Evolutionary conservation across 345 rosid genomes (phyloP).

Genomic region (Nephelium lappaceum): DNA sequence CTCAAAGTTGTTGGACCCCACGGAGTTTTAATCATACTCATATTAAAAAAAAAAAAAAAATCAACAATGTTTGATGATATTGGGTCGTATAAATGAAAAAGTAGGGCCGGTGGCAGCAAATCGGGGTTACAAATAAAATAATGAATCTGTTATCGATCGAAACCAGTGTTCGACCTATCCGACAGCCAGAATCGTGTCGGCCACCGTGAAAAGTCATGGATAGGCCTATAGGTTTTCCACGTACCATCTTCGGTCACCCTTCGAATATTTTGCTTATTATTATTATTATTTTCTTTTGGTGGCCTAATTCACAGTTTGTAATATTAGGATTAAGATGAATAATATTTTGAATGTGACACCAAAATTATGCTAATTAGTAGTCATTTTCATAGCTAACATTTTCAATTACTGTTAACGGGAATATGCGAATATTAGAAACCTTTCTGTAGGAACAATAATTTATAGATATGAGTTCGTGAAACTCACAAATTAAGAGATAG

Average conservation of each 20-base stretch:
- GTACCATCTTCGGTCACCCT: neutral
- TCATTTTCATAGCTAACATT: too few relatives aligned
- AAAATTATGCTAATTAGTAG: too few relatives aligned
- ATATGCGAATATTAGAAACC: neutral
- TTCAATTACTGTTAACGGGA: too few relatives aligned
- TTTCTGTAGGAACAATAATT: too few relatives aligned
- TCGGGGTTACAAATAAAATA: neutral
- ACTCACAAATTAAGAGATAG: too few relatives aligned
- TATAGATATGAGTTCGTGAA: too few relatives aligned
- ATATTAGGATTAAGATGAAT: neutral
- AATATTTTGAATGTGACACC: too few relatives aligned
- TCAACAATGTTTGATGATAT: neutral
- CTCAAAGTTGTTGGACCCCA: neutral
- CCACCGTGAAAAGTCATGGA: constrained; percentile 20
- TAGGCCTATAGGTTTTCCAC: neutral
- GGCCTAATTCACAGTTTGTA: neutral
- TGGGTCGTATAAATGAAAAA: neutral
- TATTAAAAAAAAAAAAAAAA: too few relatives aligned
- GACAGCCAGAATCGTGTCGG: constrained; percentile 34
- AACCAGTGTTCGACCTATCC: neutral
- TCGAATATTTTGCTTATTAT: neutral
- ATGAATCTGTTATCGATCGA: neutral
- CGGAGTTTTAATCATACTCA: neutral
- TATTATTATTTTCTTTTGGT: too few relatives aligned
- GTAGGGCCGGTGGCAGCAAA: neutral